Conservation (phyloP, 2,329 filamentous ascomycete species). For the Fusarium buxicola region DNA sequence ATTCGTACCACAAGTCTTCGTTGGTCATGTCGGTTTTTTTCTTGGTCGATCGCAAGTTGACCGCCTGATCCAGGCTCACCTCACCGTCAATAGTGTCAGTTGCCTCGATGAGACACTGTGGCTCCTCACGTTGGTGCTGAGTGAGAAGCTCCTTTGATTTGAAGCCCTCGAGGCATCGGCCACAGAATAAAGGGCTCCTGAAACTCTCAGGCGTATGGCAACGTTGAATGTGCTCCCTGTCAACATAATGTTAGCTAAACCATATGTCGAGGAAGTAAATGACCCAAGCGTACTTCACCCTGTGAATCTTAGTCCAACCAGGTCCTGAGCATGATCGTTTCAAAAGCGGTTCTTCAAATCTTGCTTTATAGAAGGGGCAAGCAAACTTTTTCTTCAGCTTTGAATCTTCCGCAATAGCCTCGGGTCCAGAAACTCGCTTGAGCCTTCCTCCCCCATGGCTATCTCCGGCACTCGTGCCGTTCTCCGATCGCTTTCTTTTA, state of each 20-base stretch:
- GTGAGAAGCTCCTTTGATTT: not conserved
- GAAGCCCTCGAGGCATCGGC: not conserved
- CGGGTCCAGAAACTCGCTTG: not conserved
- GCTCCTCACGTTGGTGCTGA: not conserved
- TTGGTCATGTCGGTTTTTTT: not conserved
- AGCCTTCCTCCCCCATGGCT: not conserved
- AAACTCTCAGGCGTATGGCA: not conserved
- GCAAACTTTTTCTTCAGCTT: not conserved
- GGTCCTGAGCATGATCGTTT: not conserved
- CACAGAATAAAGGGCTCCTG: accelerated
- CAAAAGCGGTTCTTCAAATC: accelerated
- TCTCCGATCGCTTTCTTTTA: not conserved
- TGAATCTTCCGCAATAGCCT: not conserved
- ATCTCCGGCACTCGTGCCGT: not conserved
- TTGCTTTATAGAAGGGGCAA: not conserved
- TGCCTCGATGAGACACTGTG: accelerated
- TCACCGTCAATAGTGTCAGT: accelerated
- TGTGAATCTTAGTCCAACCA: not conserved
- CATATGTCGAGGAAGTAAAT: too few species aligned
- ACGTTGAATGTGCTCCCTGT: not conserved
- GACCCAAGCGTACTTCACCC: not conserved
- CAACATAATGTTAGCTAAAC: not conserved
- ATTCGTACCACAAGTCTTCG: not conserved
- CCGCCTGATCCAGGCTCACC: not conserved
- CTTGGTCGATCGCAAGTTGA: not conserved